Evolutionary conservation across 352 stramenopile species (phyloP), one percentile per base, ranked within the genome.

Genomic region (Phytophthora sojae): DNA sequence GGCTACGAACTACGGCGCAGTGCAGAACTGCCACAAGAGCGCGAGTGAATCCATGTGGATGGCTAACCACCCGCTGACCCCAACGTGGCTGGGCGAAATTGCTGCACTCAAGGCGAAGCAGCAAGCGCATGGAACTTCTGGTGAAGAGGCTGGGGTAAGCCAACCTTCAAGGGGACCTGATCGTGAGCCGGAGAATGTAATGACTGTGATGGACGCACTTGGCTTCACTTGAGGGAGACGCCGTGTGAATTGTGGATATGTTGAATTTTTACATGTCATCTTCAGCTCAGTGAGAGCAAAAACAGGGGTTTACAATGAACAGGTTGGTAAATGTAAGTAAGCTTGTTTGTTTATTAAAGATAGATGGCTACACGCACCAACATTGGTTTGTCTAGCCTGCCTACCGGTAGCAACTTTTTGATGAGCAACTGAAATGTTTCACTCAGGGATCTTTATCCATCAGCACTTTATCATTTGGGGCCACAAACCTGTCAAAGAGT

Each of bases 11-110:
- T 69, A 63, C 7, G 69, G 67, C 37, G 60, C 73, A 2, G 63
- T 84, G 39, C 58, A 44, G 17, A 66, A 49, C 1, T 32, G 59
- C 12, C 66, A 77, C 53, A 35, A 54, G 26, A 55, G 51, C 15
- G 44, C 61, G 32, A 77, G 73, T 25, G 47, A 21, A 6, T 81
- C 73, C 19, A 76, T 78, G 69, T 81, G 73, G 74, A 65, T 74
- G 57, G 25, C 19, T 17, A 73, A 74, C 42, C 67, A 76, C 56
- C 19, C 21, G 1, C 12, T 71, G 17, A 58, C 67, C 30, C 11
- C 49, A 8, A 15, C 15, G 14, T 49, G 17, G 39, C 17, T 21
- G 15, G 15, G 6, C 17, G 39, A 49, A 8, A 49, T 49, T 11
- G 39, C 39, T 49, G 39, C 17, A 6, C 39, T 49, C 39, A 49